Evolutionary conservation across 305 asterid genomes (phyloP), one percentile per base, ranked within the genome.

Genomic region (Caryopteris hybrid): DNA sequence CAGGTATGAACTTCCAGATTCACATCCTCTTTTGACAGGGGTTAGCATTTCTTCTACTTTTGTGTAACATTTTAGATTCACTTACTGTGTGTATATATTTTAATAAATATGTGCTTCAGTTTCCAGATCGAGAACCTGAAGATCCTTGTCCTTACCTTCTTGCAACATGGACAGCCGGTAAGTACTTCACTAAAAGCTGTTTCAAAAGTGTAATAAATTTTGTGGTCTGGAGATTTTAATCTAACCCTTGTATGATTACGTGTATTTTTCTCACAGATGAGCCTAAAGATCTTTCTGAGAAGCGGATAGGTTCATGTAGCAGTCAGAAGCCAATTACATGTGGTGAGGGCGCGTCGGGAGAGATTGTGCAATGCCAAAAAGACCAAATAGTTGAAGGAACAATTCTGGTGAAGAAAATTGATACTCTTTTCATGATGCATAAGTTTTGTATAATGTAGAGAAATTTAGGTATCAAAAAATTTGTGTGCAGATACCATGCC

Each of bases 1-100:
- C 77, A 88, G 95, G 68, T 86, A 79, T 7, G 88, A 73, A 74
- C 80, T 91, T 38, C 89, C 90, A 42, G 95, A 88, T 77, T 12
- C 61, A 8, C 89, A 83, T 70, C 86, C 78, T 34, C 71, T 86
- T 61, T 68, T 91, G 85, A 64, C 53, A 27, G 59, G 41, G 80
- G 97, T 90, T 10, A 81, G 88, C 22, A 27, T 33, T 20, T 39
- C 2, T 13, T 42, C 34, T 50, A n/a, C 16, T 43, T 27, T 64
- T 29, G 3, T 27, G 58, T 25, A 41, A 46, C 3, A 20, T n/a
- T n/a, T n/a, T n/a, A n/a, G n/a, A n/a, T n/a, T n/a, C n/a, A n/a
- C n/a, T n/a, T n/a, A n/a, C n/a, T n/a, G n/a, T n/a, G n/a, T n/a
- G n/a, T n/a, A n/a, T n/a, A n/a, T n/a, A n/a, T n/a, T n/a, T n/a